Conservation (phyloP, 108 stramenopile genomes). For the Skeletonema marinoi region DNA sequence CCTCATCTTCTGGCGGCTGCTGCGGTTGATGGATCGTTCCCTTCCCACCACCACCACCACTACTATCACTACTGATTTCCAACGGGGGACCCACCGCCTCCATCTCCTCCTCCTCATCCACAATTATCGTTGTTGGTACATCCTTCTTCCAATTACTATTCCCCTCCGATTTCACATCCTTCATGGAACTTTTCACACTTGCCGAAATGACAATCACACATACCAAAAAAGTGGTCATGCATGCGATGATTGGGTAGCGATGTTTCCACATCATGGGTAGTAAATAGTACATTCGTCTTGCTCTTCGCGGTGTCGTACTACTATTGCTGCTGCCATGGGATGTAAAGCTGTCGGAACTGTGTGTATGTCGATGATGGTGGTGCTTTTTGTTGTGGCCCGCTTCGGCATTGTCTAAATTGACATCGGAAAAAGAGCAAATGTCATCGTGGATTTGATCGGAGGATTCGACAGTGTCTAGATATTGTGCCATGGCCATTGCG, state of each 20-base stretch:
- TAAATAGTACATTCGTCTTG: constrained; percentile 15
- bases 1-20: neutral
- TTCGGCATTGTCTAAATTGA: constrained; percentile 1
- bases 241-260: constrained; percentile 5
- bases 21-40: neutral
- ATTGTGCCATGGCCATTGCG: constrained; percentile 20
- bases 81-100: too few species aligned
- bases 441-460: constrained; percentile 3
- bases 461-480: constrained; percentile 19
- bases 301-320: neutral
- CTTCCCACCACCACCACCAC: neutral
- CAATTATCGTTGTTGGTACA: too few species aligned
- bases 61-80: neutral
- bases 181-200: neutral
- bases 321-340: neutral
- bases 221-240: neutral
- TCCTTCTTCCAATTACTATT: too few species aligned
- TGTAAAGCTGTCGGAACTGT: neutral
- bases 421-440: constrained; percentile 14
- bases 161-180: too few species aligned
- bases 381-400: neutral
- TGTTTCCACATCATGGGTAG: constrained; percentile 24
- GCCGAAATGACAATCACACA: constrained; percentile 3
- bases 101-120: too few species aligned
- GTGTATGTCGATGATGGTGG: neutral